Evolutionary conservation across 139 green algal genomes (phyloP), one percentile per base, ranked within the genome.

Genomic region (Penium margaritaceum): DNA sequence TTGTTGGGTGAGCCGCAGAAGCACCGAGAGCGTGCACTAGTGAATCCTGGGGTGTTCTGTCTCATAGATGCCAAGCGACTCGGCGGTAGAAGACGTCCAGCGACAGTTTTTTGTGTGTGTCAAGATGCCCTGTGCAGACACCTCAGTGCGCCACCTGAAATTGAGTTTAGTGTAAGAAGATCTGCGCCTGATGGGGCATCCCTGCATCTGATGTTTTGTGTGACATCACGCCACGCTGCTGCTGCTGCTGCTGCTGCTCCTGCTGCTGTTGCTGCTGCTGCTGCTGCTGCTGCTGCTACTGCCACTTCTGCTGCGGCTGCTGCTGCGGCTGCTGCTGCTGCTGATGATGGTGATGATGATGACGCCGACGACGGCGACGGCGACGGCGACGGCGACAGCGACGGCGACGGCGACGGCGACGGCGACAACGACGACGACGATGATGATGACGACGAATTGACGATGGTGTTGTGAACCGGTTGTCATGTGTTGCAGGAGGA

Each of bases 41-140:
- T n/a, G n/a, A n/a, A n/a, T n/a, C n/a, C n/a, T 57, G 46, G 19
- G 3, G 65, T 61, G 46, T 47, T 1, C 63, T 70, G 37, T 70
- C 63, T 54, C 63, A 54, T 29, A 6, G 27, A 0, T 54, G 21
- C 14, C 9, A 30, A 9, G 27, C 15, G n/a, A 60, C 63, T 71
- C 63, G 27, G 39, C 29, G 51, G 24, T 60, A 21, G 21, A 24
- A n/a, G 7, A 2, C 29, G 21, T 58, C 21, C 9, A 58, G 46
- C 51, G 2, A 33, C 46, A 57, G 4, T 21, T 21, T 19, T 3
- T 21, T 4, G 19, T 29, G 3, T 2, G 27, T 34, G 21, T 64
- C 55, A 21, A 24, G 55, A 64, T 5, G n/a, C 55, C 55, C 55
- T 24, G n/a, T n/a, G n/a, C n/a, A n/a, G n/a, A n/a, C n/a, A n/a